phyloP scores from a whole-genome alignment of 495 filamentous ascomycete genomes.

The Lasiosphaeria miniovina region DNA sequence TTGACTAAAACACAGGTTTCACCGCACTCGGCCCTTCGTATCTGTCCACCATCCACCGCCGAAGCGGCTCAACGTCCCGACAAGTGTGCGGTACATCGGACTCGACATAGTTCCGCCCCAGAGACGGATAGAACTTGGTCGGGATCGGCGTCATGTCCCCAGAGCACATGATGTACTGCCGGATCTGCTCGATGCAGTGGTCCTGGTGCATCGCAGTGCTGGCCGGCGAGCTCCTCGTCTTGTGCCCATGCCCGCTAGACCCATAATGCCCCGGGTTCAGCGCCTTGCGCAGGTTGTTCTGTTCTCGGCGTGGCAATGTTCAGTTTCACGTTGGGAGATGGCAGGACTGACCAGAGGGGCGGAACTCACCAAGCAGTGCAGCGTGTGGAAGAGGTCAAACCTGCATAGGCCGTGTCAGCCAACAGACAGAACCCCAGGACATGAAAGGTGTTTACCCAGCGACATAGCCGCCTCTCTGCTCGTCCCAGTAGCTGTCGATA shows the following conservation, averaged over 20 bases:
- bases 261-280: conserved; percentile 7
- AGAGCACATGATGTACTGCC: conserved; percentile 14
- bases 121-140: conserved; percentile 8
- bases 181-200: conserved; percentile 14
- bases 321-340: not conserved
- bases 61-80: conserved; percentile 11
- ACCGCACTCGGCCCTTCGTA: conserved; percentile 7
- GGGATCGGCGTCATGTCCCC: conserved; percentile 12
- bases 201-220: conserved; percentile 3
- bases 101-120: conserved; percentile 13
- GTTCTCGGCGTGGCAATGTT: not conserved
- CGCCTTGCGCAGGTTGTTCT: conserved; percentile 8
- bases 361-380: conserved; percentile 9
- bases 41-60: conserved; percentile 8
- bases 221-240: not conserved
- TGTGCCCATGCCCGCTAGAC: not conserved
- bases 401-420: not conserved
- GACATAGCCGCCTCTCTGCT: conserved; percentile 7
- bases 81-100: conserved; percentile 14
- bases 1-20: conserved; percentile 3
- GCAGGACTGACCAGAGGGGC: not conserved
- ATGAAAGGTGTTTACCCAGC: not conserved
- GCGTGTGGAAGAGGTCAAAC: conserved; percentile 12
- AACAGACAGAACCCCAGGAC: not conserved
- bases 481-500: conserved; percentile 3